Evolutionary conservation across 2,329 filamentous ascomycete species (phyloP).

Genomic region (Calonectria pseudoreteaudii): DNA sequence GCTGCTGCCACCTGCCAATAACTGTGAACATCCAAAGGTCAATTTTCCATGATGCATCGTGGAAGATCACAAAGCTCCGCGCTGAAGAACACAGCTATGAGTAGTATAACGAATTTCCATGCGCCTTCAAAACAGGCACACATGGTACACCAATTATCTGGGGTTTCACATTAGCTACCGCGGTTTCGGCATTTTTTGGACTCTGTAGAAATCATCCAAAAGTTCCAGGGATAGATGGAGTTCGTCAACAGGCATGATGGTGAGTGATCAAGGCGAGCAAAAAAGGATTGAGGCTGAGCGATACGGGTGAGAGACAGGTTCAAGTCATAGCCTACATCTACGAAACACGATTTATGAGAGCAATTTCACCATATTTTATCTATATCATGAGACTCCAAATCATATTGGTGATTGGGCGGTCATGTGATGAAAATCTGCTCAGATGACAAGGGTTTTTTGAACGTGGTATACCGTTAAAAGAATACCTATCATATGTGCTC

Average conservation of each 20-base stretch:
- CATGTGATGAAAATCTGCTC: not conserved
- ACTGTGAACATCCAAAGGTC: not conserved
- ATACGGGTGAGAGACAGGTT: not conserved
- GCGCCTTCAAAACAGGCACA: not conserved
- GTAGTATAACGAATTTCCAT: no score
- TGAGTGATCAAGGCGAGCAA: not conserved
- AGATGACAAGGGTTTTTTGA: not conserved
- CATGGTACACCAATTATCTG: not conserved
- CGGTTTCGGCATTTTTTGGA: not conserved
- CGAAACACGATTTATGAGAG: not conserved
- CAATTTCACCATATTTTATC: not conserved
- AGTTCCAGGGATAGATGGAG: not conserved
- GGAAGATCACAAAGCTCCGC: no score
- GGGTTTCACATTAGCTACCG: not conserved
- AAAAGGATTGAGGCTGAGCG: not conserved
- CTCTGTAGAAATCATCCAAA: not conserved
- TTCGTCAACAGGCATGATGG: not conserved
- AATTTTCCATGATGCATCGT: no score
- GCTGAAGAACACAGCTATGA: no score
- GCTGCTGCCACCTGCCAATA: not conserved
- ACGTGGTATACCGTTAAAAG: not conserved
- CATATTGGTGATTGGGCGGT: not conserved
- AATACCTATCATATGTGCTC: fast-evolving
- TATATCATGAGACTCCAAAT: no score
- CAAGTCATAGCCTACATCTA: not conserved